A percentile compares a stretch with the other conserved stretches of the same genome.
phyloP scores from a whole-genome alignment of 257 asterid genomes.

The Nicotiana paniculata region DNA sequence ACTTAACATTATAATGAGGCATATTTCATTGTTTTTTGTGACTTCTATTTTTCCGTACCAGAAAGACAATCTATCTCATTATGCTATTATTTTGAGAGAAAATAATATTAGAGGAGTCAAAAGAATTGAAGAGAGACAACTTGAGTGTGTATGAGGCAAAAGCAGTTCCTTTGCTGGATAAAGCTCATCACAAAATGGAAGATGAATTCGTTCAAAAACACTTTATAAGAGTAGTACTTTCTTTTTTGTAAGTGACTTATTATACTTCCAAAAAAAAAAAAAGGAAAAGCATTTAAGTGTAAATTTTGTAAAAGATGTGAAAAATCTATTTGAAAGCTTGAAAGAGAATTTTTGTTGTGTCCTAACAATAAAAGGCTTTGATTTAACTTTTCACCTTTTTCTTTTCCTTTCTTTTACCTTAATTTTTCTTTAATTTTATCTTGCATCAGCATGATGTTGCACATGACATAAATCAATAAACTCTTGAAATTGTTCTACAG shows the following conservation, averaged over 20 bases:
- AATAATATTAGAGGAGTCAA: slow-evolving; percentile 17
- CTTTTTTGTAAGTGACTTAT: slow-evolving; percentile 35
- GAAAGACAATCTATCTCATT: background rate
- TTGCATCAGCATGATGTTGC: slow-evolving; percentile 16
- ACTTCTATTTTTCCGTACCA: background rate
- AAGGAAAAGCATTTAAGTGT: slow-evolving; percentile 20
- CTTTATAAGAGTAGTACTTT: slow-evolving; percentile 8
- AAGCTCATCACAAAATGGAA: slow-evolving; percentile 38
- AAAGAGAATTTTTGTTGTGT: slow-evolving; percentile 28
- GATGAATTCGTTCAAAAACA: slow-evolving; percentile 21
- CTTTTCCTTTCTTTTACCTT: background rate
- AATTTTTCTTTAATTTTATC: background rate
- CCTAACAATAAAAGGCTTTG: slow-evolving; percentile 17
- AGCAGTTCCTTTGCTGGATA: slow-evolving; percentile 28
- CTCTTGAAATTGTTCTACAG: background rate
- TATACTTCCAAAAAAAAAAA: slow-evolving; percentile 5
- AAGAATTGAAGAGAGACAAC: slow-evolving; percentile 29
- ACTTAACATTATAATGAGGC: slow-evolving; percentile 15
- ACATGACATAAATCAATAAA: background rate
- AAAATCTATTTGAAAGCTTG: slow-evolving; percentile 28
- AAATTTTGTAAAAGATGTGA: slow-evolving; percentile 8
- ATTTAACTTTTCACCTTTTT: background rate
- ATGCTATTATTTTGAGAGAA: background rate
- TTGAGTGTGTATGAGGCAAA: slow-evolving; percentile 33
- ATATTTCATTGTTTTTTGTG: background rate